Conservation (phyloP, 2,329 filamentous ascomycete genomes). For the Penicillium psychrosexuale region DNA sequence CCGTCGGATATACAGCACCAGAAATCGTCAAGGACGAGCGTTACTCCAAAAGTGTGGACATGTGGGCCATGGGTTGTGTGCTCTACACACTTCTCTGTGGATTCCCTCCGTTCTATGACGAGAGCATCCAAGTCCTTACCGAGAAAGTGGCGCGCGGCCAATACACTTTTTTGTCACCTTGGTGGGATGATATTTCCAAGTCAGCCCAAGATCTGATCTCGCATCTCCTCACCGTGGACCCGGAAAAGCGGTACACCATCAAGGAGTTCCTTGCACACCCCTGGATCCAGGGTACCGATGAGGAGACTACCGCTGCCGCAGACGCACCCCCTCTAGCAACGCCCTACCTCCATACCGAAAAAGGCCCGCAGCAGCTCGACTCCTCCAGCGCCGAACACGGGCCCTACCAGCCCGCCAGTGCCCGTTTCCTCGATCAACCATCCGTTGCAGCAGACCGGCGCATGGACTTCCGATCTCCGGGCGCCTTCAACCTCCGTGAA, state of each 20-base stretch:
- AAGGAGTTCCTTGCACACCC: constrained; percentile 90
- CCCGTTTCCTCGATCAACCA: constrained; percentile 57
- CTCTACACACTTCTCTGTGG: constrained; percentile 95
- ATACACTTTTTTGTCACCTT: constrained; percentile 95
- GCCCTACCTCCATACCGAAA: constrained; percentile 55
- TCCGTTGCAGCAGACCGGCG: constrained; percentile 58
- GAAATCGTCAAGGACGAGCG: constrained; percentile 99
- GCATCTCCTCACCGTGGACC: constrained; percentile 89
- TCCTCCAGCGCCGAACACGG: constrained; percentile 41
- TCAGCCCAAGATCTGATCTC: constrained; percentile 90
- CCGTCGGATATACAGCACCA: constrained; percentile 94
- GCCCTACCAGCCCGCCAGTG: constrained; percentile 47
- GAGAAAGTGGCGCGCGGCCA: constrained; percentile 97
- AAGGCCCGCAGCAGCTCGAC: constrained; percentile 55
- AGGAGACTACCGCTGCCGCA: constrained; percentile 63
- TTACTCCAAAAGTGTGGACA: constrained; percentile 98
- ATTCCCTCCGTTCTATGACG: constrained; percentile 97
- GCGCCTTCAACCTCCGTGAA: constrained; percentile 90
- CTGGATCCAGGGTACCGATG: constrained; percentile 75
- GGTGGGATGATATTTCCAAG: constrained; percentile 99
- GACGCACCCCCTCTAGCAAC: constrained; percentile 72
- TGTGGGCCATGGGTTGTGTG: constrained; percentile 98
- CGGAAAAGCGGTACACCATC: constrained; percentile 92
- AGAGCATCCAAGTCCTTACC: constrained; percentile 93
- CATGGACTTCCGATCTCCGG: constrained; percentile 91